Evolutionary conservation across 2,329 filamentous ascomycete species (phyloP), one percentile per base, ranked within the genome.

Genomic region (Neopestalotiopsis sp.): DNA sequence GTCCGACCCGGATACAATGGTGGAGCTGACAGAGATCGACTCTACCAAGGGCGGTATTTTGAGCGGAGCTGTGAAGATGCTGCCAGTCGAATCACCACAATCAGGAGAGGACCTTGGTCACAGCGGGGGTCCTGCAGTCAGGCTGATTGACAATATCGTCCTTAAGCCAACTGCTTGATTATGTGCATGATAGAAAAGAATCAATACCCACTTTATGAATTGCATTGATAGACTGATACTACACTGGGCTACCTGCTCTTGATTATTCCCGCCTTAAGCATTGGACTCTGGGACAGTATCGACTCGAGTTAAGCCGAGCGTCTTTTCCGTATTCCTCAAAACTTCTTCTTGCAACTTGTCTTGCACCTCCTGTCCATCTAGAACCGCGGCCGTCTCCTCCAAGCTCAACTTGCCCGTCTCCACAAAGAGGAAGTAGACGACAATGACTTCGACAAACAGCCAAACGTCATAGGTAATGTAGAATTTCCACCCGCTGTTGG

Each of bases 131-230:
- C 93, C 93, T 17, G 79, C 90, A 1, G 96, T 99, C 62, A 87
- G 96, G 71, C 83, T 99, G 80, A 98, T 99, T 79, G 96, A 99
- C 78, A 99, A 99, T 76, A 91, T 98, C 72, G 91, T 97, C 67
- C 79, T 95, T 42, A 82, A 86, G 73, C 84, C 87, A 0, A 72
- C 71, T 57, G 70, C 64, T 70, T 42, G 57, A 38, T 40, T 10
- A 14, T 49, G 7, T 5, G 30, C 32, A 67, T 61, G 17, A 14
- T 72, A 71, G 68, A 73, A 30, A 71, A 71, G 61, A 69, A 53
- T 65, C 69, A 68, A 57, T 38, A 56, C 24, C 20, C 40, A 20
- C 30, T n/a, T 62, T 40, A 28, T 38, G 14, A 53, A 65, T 49
- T n/a, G 53, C 7, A 65, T 38, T 24, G 5, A 24, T 65, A 65